These are phyloP conservation scores for Talaromyces albobiverticillius DNA, from an alignment of 2,329 filamentous ascomycete species.

Conservation along the genomic window DNA sequence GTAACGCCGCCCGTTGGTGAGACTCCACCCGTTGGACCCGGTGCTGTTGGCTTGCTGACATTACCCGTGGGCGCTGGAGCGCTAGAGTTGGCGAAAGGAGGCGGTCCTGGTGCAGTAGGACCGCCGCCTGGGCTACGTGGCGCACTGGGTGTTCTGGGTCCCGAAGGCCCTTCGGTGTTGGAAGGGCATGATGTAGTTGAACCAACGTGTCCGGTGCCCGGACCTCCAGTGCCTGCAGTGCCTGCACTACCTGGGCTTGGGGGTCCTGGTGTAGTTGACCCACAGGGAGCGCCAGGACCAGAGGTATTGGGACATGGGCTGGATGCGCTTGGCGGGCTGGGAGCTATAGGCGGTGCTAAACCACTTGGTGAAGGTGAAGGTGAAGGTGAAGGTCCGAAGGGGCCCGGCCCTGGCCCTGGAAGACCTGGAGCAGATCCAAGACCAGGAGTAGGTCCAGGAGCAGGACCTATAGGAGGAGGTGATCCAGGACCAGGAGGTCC, in stretches of 20 bases:
- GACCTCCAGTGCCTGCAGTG: too few species aligned
- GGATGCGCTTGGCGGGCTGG: background rate
- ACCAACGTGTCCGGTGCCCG: background rate
- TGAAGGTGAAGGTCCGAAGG: slow-evolving; percentile 4
- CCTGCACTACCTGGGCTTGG: background rate
- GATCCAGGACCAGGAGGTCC: background rate
- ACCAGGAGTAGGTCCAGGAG: slow-evolving; percentile 14
- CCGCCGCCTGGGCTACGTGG: background rate
- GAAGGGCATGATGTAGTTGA: slow-evolving; percentile 1
- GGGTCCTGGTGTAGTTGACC: background rate
- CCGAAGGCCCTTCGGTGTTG: slow-evolving; percentile 1
- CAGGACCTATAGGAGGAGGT: slow-evolving; percentile 18
- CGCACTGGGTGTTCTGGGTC: slow-evolving; percentile 7
- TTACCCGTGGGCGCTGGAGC: background rate
- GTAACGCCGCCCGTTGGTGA: background rate
- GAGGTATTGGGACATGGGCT: background rate
- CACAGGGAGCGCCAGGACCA: background rate
- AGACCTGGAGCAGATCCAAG: slow-evolving; percentile 4
- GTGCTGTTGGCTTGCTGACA: background rate
- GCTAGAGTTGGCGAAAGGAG: slow-evolving; percentile 13
- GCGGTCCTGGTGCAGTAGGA: slow-evolving; percentile 7
- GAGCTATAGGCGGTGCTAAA: background rate
- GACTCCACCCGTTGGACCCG: background rate
- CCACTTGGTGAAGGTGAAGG: background rate
- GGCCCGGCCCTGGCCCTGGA: slow-evolving; percentile 1